Conservation (phyloP, 768 basidiomycete species). For the Termitomyces sp. region DNA sequence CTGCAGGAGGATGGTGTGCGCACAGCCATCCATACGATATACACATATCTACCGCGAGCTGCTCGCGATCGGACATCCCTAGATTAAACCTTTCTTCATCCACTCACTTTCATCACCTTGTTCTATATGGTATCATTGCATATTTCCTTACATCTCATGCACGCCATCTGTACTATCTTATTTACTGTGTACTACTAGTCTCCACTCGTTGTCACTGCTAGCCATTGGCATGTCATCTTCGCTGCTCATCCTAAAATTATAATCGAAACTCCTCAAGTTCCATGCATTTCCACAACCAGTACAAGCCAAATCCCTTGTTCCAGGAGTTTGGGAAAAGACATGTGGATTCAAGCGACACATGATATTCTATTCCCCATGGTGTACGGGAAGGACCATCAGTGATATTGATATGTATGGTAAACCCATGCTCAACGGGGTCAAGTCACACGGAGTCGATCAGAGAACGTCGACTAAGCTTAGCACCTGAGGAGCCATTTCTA, state of each 20-base stretch:
- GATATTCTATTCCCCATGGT: background rate
- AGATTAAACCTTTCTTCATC: background rate
- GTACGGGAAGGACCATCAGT: background rate
- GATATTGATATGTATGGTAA: background rate
- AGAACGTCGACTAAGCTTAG: background rate
- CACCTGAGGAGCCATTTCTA: background rate
- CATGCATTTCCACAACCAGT: background rate
- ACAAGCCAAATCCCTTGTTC: background rate
- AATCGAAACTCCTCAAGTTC: background rate
- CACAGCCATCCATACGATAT: conserved; percentile 53
- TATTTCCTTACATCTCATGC: background rate
- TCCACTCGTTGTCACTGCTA: background rate
- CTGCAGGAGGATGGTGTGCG: conserved; percentile 56
- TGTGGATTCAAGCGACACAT: background rate
- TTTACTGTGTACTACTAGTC: background rate
- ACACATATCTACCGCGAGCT: conserved; percentile 44
- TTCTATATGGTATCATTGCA: background rate
- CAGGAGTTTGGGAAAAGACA: background rate
- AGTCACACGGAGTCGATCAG: background rate
- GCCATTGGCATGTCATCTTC: background rate
- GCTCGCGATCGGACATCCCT: conserved; percentile 25
- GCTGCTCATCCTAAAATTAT: background rate
- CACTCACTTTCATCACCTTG: background rate
- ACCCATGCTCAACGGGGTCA: background rate
- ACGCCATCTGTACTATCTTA: background rate